Base-by-base conservation (phyloP, 208 protist species). In the Trypanosoma melophagium region DNA sequence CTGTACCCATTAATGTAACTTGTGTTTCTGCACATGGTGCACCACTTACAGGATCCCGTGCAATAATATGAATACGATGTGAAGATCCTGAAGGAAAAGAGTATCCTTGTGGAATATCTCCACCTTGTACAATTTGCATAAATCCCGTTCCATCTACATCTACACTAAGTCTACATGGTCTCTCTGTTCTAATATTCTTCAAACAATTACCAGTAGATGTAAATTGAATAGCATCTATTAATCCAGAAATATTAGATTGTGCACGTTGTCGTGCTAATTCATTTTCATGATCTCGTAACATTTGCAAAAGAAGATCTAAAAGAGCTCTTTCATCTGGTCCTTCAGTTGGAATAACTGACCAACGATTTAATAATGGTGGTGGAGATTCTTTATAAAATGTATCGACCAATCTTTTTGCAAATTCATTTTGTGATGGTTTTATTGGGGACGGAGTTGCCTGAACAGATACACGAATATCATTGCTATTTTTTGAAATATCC, bases 51-150 rank as follows among this genome's bases (percentile, higher is more conserved):
- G 77, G 73, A 41, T 94, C 83, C 12, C 77, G 74, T 17, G 84
- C 89, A 21, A 79, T 77, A 42, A 94, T 59, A 13, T 79, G 70
- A 40, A 94, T 71, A 76, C 82, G 74, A 71, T 88, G 86, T 7
- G 80, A 69, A 24, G 74, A 71, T 22, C 62, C 69, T 40, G 55
- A 40, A 19, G 76, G 52, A 54, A 79, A 76, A 13, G 73, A 13
- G n/a, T 70, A 72, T 19, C 65, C 64, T 22, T 77, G 70, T 12
- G 89, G 89, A 22, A 94, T 55, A 9, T 84, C 83, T 24, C 81
- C 82, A n/a, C 85, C 84, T 72, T 92, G 86, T 59, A 59, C 60
- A 38, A 94, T 31, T 28, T 62, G 40, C 44, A 76, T 63, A n/a
- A 84, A 81, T 13, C 78, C 62, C 53, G 81, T 73, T 25, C 80